phyloP scores from a whole-genome alignment of 2,329 filamentous ascomycete species.

The Coniochaeta prunicola region DNA sequence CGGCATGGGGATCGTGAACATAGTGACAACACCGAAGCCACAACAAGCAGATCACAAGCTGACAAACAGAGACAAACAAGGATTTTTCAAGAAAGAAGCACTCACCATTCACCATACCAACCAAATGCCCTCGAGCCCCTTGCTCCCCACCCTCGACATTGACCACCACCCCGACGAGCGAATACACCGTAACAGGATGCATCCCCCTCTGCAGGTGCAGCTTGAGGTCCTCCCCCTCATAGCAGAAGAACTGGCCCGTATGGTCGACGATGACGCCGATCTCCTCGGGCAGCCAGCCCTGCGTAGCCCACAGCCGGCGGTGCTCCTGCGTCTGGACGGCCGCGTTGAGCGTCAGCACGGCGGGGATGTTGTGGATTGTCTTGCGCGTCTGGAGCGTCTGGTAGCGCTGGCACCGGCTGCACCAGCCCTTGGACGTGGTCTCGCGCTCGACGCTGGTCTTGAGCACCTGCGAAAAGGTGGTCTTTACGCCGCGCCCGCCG shows the following conservation, averaged over 20 bases:
- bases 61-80: background rate
- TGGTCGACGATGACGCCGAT: constrained; percentile 87
- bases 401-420: constrained; percentile 82
- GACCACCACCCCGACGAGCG: constrained; percentile 80
- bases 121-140: constrained; percentile 75
- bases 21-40: background rate
- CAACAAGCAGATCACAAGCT: background rate
- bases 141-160: constrained; percentile 83
- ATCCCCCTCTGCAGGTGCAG: constrained; percentile 71
- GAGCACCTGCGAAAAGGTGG: constrained; percentile 82
- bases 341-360: constrained; percentile 84
- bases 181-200: constrained; percentile 81
- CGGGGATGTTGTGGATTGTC: constrained; percentile 72
- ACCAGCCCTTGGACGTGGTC: constrained; percentile 87
- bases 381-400: constrained; percentile 82
- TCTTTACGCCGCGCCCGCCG: constrained; percentile 45
- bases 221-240: constrained; percentile 83
- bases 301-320: constrained; percentile 77
- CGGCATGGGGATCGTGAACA: too few relatives aligned
- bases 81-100: constrained; percentile 1
- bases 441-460: constrained; percentile 89
- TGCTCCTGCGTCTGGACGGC: constrained; percentile 65
- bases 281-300: constrained; percentile 87
- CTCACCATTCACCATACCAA: constrained; percentile 81
- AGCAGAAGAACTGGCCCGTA: constrained; percentile 82